These are phyloP conservation scores for Fusarium mangiferae DNA, from an alignment of 2,329 filamentous ascomycete species.

Conservation along the genomic window DNA sequence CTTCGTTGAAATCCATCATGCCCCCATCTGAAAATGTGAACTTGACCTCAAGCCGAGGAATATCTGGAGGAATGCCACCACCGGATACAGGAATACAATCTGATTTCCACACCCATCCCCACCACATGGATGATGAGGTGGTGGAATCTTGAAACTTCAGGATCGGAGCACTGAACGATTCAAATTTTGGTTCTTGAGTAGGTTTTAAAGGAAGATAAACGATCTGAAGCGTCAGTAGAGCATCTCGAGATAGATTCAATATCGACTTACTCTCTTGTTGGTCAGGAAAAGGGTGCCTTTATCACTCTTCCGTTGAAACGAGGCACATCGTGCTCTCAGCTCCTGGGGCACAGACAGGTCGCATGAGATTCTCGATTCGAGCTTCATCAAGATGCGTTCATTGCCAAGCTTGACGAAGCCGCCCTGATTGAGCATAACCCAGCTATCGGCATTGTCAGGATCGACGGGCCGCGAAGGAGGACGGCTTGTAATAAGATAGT, in stretches of 20 bases:
- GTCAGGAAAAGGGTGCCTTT: conserved; percentile 83
- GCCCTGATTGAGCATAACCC: conserved; percentile 89
- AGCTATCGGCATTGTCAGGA: conserved; percentile 70
- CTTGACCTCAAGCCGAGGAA: conserved; percentile 80
- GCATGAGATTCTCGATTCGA: conserved; percentile 81
- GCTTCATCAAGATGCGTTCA: conserved; percentile 84
- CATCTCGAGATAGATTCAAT: background rate
- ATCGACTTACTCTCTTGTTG: conserved; percentile 77
- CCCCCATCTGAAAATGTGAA: conserved; percentile 94
- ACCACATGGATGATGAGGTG: conserved; percentile 84
- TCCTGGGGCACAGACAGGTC: conserved; percentile 77
- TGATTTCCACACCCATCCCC: conserved; percentile 91
- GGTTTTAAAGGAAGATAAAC: conserved; percentile 84
- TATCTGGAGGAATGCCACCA: conserved; percentile 81
- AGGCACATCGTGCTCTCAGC: conserved; percentile 67
- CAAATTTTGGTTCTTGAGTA: conserved; percentile 69
- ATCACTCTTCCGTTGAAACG: conserved; percentile 77
- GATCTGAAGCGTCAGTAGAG: conserved; percentile 63
- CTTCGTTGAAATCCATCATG: conserved; percentile 88
- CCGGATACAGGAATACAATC: conserved; percentile 82
- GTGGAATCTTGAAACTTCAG: conserved; percentile 88
- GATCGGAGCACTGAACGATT: conserved; percentile 90
- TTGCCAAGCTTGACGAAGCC: conserved; percentile 86
- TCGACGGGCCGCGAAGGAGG: conserved; percentile 51
- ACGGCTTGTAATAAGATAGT: conserved; percentile 53